phyloP scores from a whole-genome alignment of 345 rosid species.

The Raphanus sativus region DNA sequence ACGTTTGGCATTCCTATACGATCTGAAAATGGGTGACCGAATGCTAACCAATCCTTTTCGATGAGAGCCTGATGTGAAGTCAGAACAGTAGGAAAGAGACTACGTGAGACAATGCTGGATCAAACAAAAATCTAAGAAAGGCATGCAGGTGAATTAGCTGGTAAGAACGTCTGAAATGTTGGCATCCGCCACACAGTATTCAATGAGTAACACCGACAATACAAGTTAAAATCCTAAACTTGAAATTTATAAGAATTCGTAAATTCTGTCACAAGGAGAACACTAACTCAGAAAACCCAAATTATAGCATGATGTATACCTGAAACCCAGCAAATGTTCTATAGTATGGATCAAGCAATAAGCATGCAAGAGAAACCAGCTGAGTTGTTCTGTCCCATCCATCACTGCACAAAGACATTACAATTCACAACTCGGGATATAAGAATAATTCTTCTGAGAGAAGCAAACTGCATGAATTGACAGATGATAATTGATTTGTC shows the following conservation, averaged over 20 bases:
- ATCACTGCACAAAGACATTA: conserved; percentile 58
- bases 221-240: conserved; percentile 13
- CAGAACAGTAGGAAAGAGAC: conserved; percentile 20
- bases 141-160: conserved; percentile 15
- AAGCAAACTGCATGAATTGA: conserved; percentile 7
- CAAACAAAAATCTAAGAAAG: conserved; percentile 13
- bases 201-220: neutral
- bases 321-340: conserved; percentile 92
- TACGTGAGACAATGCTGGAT: conserved; percentile 21
- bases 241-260: neutral
- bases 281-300: conserved; percentile 9
- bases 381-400: conserved; percentile 99
- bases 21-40: conserved; percentile 97
- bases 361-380: conserved; percentile 85
- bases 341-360: conserved; percentile 95
- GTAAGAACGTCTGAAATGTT: conserved; percentile 2
- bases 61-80: conserved; percentile 67
- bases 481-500: neutral
- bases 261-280: conserved; percentile 17
- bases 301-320: conserved; percentile 47
- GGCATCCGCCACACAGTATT: conserved; percentile 17
- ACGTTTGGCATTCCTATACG: conserved; percentile 86
- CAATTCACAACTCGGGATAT: conserved; percentile 15
- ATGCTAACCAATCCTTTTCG: conserved; percentile 99
- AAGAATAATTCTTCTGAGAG: conserved; percentile 17